These are phyloP conservation scores for Starmerella bombicola DNA, from an alignment of 805 yeast species.

Conservation along the genomic window DNA sequence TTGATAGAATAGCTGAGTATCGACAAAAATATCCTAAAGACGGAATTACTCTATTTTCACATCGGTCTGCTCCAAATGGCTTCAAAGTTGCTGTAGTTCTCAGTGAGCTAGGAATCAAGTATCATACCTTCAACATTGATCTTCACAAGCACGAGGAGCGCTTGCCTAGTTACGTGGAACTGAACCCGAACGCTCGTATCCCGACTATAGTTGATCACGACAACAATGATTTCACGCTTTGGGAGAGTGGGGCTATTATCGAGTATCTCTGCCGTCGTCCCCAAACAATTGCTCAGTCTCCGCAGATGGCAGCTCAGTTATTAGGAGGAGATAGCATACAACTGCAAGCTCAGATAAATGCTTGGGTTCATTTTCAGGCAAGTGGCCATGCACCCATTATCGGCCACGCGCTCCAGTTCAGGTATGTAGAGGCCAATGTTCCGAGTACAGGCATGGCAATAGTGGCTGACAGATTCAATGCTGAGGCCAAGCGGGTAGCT, in stretches of 20 bases:
- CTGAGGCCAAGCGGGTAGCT: constrained; percentile 84
- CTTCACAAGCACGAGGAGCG: constrained; percentile 81
- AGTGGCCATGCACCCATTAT: constrained; percentile 98
- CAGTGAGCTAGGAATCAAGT: constrained; percentile 67
- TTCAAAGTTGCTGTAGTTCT: constrained; percentile 87
- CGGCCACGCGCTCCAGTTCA: constrained; percentile 90
- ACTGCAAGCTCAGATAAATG: constrained; percentile 71
- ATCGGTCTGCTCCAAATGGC: constrained; percentile 89
- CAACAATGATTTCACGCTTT: constrained; percentile 63
- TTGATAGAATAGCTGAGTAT: constrained; percentile 48
- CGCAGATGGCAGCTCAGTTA: constrained; percentile 30
- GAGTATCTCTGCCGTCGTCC: constrained; percentile 55
- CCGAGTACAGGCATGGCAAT: constrained; percentile 76
- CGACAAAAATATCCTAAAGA: constrained; percentile 64
- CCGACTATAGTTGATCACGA: constrained; percentile 89
- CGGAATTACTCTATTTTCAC: constrained; percentile 74
- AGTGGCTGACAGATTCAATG: constrained; percentile 68
- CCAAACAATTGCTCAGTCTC: constrained; percentile 33
- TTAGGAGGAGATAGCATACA: constrained; percentile 67
- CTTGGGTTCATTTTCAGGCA: constrained; percentile 91
- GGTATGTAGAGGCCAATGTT: constrained; percentile 55
- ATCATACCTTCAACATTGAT: constrained; percentile 72
- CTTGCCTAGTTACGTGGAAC: constrained; percentile 84
- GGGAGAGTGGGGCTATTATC: constrained; percentile 94
- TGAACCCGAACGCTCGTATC: constrained; percentile 90